Percentiles rank a stretch among this genome's conserved stretches.
These are phyloP conservation scores for Talaromyces sp. DNA, from an alignment of 2,329 filamentous ascomycete genomes.

Conservation along the genomic window DNA sequence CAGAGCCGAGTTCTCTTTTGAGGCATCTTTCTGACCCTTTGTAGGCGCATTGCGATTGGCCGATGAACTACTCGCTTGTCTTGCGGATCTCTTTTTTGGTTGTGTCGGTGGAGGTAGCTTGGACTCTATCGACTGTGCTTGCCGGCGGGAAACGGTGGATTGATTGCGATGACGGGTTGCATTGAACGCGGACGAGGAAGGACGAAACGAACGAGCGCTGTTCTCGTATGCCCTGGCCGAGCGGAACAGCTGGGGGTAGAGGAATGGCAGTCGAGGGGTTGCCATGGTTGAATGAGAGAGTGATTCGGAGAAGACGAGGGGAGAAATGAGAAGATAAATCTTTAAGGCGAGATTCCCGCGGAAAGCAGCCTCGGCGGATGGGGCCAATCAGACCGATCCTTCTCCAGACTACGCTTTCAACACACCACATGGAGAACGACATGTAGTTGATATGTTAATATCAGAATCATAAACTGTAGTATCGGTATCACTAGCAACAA, in stretches of 20 bases:
- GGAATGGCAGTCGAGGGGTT: slow-evolving; percentile 60
- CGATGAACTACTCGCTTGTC: slow-evolving; percentile 19
- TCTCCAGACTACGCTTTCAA: too few relatives aligned
- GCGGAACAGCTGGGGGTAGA: slow-evolving; percentile 66
- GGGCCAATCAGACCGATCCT: not conserved
- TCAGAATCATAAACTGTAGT: too few relatives aligned
- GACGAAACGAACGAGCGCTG: slow-evolving; percentile 38
- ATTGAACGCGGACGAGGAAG: slow-evolving; percentile 32
- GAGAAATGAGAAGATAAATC: slow-evolving; percentile 9
- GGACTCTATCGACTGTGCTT: slow-evolving; percentile 45
- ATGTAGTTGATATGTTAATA: too few relatives aligned
- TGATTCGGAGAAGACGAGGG: not conserved
- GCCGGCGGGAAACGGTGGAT: slow-evolving; percentile 43
- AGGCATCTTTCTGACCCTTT: slow-evolving; percentile 6
- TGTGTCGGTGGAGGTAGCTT: slow-evolving; percentile 38
- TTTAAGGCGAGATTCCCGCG: not conserved
- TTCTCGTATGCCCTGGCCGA: slow-evolving; percentile 50
- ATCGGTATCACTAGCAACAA: too few relatives aligned
- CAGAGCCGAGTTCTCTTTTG: slow-evolving; percentile 17
- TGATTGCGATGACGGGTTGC: slow-evolving; percentile 34
- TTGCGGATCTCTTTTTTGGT: slow-evolving; percentile 26
- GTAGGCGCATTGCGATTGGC: slow-evolving; percentile 17
- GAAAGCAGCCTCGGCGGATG: not conserved
- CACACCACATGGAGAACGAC: too few relatives aligned
- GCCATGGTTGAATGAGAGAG: slow-evolving; percentile 49